Conservation (phyloP, 441 rosid species). For the Omphalea diandra region DNA sequence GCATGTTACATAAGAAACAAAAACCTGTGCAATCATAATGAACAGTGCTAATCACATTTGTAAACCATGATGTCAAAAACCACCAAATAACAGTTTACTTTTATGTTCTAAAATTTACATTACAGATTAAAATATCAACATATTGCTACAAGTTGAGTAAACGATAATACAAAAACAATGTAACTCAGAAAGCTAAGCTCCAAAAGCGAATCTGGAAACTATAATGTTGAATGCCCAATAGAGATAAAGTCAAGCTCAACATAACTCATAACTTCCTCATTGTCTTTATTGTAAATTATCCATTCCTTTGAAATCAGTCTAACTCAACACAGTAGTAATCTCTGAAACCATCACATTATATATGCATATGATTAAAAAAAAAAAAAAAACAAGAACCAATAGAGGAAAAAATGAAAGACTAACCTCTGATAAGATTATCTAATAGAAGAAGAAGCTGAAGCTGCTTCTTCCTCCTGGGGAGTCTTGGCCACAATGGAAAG, state of each 20-base stretch:
- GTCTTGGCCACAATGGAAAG: conserved; percentile 79
- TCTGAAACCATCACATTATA: not conserved
- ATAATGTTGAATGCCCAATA: not conserved
- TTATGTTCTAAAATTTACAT: too few species aligned
- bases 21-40: too few species aligned
- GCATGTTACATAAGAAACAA: too few species aligned
- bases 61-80: too few species aligned
- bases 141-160: too few species aligned
- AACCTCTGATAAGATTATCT: not conserved
- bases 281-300: too few species aligned
- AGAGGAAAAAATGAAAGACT: not conserved
- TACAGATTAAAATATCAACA: too few species aligned
- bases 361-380: not conserved
- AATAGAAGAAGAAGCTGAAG: not conserved
- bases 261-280: not conserved
- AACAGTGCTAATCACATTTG: too few species aligned
- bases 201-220: too few species aligned
- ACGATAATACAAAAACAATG: too few species aligned
- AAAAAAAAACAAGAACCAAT: not conserved
- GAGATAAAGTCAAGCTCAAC: not conserved
- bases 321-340: not conserved
- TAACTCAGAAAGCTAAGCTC: not conserved
- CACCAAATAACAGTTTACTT: too few species aligned
- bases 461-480: conserved; percentile 47
- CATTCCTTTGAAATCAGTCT: not conserved